These are phyloP conservation scores for Boletus sp. DNA, from an alignment of 768 basidiomycete species.

Conservation along the genomic window DNA sequence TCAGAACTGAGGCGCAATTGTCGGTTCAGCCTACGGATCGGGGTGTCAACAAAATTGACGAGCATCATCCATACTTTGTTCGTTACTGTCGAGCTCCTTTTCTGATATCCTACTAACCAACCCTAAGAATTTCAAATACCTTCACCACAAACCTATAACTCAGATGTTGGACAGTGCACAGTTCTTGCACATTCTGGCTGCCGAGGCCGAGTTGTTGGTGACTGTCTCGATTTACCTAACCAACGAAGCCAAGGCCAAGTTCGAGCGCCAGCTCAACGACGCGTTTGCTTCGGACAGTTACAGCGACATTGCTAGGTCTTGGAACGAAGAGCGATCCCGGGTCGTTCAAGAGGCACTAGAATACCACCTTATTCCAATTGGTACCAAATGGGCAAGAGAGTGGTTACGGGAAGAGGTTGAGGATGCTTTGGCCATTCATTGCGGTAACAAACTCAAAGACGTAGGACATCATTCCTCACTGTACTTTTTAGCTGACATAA, in stretches of 20 bases:
- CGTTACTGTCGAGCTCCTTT: conserved; percentile 25
- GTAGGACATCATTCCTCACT: conserved; percentile 42
- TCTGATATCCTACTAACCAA: conserved; percentile 4
- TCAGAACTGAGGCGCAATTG: conserved; percentile 71
- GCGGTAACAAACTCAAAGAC: conserved; percentile 63
- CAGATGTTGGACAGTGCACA: conserved; percentile 71
- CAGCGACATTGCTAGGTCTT: conserved; percentile 79
- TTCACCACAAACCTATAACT: conserved; percentile 69
- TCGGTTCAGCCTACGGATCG: conserved; percentile 85
- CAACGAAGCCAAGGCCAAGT: conserved; percentile 54
- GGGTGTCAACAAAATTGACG: conserved; percentile 73
- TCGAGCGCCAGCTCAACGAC: conserved; percentile 73
- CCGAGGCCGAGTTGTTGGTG: conserved; percentile 87
- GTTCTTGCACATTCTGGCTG: conserved; percentile 86
- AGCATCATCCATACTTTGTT: conserved; percentile 70
- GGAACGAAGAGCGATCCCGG: conserved; percentile 83
- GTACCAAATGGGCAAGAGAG: conserved; percentile 85
- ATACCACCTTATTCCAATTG: conserved; percentile 79
- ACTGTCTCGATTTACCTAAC: conserved; percentile 69
- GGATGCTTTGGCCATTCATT: conserved; percentile 69
- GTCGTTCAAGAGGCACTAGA: conserved; percentile 78
- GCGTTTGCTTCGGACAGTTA: conserved; percentile 84
- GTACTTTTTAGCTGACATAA: conserved; percentile 10
- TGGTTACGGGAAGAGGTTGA: conserved; percentile 89
- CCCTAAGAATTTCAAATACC: conserved; percentile 89